Percentiles rank a stretch among this genome's conserved stretches.
Evolutionary conservation across 257 asterid genomes (phyloP).

Genomic region (Plantago major): DNA sequence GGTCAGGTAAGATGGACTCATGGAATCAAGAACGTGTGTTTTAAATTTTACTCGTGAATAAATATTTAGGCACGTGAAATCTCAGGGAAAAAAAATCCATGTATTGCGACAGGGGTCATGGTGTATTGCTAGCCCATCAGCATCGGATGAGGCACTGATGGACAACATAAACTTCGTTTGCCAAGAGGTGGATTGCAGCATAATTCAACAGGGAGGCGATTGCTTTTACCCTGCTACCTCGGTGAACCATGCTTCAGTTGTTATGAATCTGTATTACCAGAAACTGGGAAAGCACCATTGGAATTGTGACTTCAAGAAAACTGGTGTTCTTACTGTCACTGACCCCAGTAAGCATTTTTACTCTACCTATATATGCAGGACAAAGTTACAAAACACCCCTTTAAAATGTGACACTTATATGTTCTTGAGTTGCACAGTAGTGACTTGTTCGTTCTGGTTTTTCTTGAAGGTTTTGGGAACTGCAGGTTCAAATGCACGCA

Average conservation of each 20-base stretch:
- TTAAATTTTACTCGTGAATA: not conserved
- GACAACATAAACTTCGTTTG: conserved; percentile 33
- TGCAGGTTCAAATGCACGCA: conserved; percentile 19
- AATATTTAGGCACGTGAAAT: too few relatives aligned
- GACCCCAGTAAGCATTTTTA: conserved; percentile 29
- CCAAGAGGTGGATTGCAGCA: conserved; percentile 22
- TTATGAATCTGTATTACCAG: conserved; percentile 38
- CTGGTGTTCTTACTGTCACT: conserved; percentile 29
- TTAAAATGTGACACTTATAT: too few relatives aligned
- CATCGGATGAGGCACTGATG: conserved; percentile 21
- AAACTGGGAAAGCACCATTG: conserved; percentile 29
- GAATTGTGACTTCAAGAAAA: conserved; percentile 36
- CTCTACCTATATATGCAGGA: not conserved
- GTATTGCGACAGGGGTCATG: conserved; percentile 24
- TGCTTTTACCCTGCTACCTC: conserved; percentile 27
- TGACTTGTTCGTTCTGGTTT: not conserved
- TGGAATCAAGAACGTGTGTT: too few relatives aligned
- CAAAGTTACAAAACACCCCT: too few relatives aligned
- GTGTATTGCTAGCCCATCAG: conserved; percentile 33
- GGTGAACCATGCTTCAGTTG: conserved; percentile 35
- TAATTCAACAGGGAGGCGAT: conserved; percentile 26
- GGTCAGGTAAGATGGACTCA: conserved; percentile 26
- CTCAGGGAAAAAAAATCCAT: not conserved
- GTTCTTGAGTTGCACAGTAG: not conserved
- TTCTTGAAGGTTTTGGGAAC: conserved; percentile 21